Conservation (phyloP, 192 early-diverging fungal species). For the Endogone sp. region DNA sequence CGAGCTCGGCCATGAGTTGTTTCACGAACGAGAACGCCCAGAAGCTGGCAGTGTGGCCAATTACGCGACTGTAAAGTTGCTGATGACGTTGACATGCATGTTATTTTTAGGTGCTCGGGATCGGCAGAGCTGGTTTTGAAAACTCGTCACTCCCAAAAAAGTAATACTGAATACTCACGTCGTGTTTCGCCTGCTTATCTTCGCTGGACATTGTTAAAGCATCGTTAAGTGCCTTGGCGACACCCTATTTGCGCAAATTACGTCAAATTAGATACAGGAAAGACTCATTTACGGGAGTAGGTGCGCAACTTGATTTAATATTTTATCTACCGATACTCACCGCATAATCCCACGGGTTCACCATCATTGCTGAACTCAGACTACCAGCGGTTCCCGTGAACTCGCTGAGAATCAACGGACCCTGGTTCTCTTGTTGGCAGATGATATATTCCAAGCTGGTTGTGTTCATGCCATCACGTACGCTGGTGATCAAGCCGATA, state of each 20-base stretch:
- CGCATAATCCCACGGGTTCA: constrained; percentile 85
- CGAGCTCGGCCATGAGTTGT: constrained; percentile 57
- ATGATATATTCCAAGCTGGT: constrained; percentile 92
- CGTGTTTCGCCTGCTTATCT: constrained; percentile 59
- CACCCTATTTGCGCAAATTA: constrained; percentile 47
- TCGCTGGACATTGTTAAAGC: constrained; percentile 61
- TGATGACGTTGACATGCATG: constrained; percentile 20
- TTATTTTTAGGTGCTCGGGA: too few relatives aligned
- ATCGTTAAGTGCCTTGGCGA: constrained; percentile 72
- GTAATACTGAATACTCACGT: constrained; percentile 28
- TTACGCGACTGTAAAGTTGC: constrained; percentile 76
- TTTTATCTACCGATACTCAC: background rate
- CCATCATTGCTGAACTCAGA: constrained; percentile 73
- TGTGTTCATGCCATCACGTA: constrained; percentile 98
- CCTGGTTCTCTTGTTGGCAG: constrained; percentile 83
- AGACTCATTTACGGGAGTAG: too few relatives aligned
- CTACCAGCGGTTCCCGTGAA: constrained; percentile 93
- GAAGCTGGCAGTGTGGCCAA: constrained; percentile 78
- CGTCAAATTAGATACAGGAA: background rate
- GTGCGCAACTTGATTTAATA: background rate
- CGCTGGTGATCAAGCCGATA: constrained; percentile 83
- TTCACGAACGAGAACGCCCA: constrained; percentile 87
- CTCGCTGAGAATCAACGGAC: constrained; percentile 89
- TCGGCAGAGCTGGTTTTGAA: too few relatives aligned
- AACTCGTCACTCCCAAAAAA: too few relatives aligned